Evolutionary conservation across 2,329 filamentous ascomycete genomes (phyloP).

Genomic region (Triangularia verruculosa): DNA sequence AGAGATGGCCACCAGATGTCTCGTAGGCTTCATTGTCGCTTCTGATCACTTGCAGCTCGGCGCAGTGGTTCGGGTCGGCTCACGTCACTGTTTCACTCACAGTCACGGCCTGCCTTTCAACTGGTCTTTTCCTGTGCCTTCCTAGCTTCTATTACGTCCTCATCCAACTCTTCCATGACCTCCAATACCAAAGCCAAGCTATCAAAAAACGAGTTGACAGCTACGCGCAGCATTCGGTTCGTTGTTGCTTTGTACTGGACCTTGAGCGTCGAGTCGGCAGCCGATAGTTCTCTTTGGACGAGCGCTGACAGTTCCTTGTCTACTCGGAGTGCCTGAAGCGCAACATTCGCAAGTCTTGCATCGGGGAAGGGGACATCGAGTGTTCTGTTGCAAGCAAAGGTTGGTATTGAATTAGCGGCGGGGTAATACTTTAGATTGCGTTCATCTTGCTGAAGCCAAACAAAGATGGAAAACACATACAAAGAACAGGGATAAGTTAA

Average conservation of each 20-base stretch:
- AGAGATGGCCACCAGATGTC: neutral
- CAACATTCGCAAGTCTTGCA: constrained; percentile 70
- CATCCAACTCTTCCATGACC: constrained; percentile 87
- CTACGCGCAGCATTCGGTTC: constrained; percentile 93
- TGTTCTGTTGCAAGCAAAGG: constrained; percentile 47
- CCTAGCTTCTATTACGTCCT: constrained; percentile 64
- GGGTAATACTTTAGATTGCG: neutral
- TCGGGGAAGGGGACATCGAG: constrained; percentile 81
- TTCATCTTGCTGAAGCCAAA: neutral
- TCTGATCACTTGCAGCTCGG: neutral
- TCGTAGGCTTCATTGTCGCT: neutral
- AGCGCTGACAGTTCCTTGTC: constrained; percentile 86
- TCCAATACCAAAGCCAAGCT: constrained; percentile 79
- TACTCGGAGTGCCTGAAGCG: constrained; percentile 73
- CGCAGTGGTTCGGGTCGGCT: neutral
- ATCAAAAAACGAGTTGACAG: constrained; percentile 95
- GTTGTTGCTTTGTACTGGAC: constrained; percentile 84
- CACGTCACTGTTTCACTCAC: neutral
- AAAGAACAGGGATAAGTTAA: constrained; percentile 59
- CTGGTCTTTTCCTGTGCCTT: constrained; percentile 11
- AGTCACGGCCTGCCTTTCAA: constrained; percentile 3
- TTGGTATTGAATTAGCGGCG: neutral
- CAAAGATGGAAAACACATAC: constrained; percentile 42
- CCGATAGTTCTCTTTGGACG: constrained; percentile 69
- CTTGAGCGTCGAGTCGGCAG: constrained; percentile 52